Evolutionary conservation across 805 yeast species (phyloP).

Genomic region (Ogataea henricii): DNA sequence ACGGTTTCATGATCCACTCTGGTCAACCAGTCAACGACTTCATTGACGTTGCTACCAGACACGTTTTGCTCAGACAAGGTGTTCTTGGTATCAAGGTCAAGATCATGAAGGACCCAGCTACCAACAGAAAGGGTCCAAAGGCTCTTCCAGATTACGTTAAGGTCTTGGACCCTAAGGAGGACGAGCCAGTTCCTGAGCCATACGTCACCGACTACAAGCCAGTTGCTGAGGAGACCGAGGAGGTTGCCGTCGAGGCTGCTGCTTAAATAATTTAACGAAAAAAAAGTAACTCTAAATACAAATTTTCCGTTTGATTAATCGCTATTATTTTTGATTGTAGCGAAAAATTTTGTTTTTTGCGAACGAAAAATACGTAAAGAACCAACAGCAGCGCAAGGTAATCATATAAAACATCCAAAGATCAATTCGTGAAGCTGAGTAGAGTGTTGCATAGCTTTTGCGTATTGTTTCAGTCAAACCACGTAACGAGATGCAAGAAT

Average conservation of each 20-base stretch:
- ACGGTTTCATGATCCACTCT: slow-evolving; percentile 99
- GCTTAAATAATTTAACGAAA: slow-evolving; percentile 10
- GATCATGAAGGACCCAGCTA: slow-evolving; percentile 98
- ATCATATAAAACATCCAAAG: too few relatives aligned
- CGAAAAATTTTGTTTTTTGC: too few relatives aligned
- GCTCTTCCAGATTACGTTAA: slow-evolving; percentile 94
- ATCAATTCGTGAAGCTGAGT: not conserved
- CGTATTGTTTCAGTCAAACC: too few relatives aligned
- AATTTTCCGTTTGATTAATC: slow-evolving; percentile 7
- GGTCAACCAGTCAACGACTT: slow-evolving; percentile 99
- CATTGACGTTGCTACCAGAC: slow-evolving; percentile 98
- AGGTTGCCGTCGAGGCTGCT: slow-evolving; percentile 40
- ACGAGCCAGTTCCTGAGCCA: slow-evolving; percentile 77
- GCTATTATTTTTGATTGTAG: not conserved
- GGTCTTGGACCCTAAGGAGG: slow-evolving; percentile 94
- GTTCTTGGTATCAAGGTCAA: slow-evolving; percentile 99
- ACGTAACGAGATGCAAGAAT: not conserved
- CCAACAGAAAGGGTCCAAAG: slow-evolving; percentile 81
- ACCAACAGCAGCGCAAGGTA: too few relatives aligned
- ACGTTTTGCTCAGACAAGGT: slow-evolving; percentile 99
- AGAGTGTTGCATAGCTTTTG: too few relatives aligned
- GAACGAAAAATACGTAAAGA: too few relatives aligned
- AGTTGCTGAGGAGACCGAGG: slow-evolving; percentile 38
- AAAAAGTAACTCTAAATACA: not conserved
- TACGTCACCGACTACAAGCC: slow-evolving; percentile 74